A percentile compares a stretch with the other conserved stretches of the same genome.
These are phyloP conservation scores for Gracilaria domingensis DNA, from an alignment of 23 red algal genomes.

Conservation along the genomic window DNA sequence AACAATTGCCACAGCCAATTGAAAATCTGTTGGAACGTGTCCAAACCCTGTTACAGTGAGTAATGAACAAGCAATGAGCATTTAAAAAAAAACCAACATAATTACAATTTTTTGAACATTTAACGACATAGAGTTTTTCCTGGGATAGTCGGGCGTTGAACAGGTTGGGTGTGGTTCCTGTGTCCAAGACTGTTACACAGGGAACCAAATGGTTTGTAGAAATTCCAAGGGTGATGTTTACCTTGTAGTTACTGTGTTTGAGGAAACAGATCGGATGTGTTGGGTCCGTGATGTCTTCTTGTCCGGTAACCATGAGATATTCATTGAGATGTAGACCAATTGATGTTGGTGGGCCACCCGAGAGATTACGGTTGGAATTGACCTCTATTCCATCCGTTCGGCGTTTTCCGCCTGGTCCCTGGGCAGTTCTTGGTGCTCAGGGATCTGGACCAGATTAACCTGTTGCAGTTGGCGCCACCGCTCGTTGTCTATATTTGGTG, in stretches of 20 bases:
- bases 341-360: background rate
- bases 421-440: no score
- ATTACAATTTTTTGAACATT: no score
- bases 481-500: no score
- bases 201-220: constrained; percentile 16
- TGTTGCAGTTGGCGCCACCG: background rate
- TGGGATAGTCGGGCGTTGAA: no score
- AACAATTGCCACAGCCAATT: no score
- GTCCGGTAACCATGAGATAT: background rate
- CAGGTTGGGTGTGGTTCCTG: background rate
- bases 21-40: no score
- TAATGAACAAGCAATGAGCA: no score
- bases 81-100: no score
- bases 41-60: no score
- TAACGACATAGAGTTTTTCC: no score
- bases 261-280: background rate
- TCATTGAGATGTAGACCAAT: background rate
- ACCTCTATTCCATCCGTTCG: background rate
- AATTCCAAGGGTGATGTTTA: constrained; percentile 16
- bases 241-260: constrained; percentile 17
- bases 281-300: background rate
- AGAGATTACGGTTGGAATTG: background rate
- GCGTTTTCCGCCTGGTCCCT: background rate
- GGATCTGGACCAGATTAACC: background rate
- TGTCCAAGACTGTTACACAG: background rate